phyloP scores from a whole-genome alignment of 164 flowering plant genomes.

The Vitis riparia region DNA sequence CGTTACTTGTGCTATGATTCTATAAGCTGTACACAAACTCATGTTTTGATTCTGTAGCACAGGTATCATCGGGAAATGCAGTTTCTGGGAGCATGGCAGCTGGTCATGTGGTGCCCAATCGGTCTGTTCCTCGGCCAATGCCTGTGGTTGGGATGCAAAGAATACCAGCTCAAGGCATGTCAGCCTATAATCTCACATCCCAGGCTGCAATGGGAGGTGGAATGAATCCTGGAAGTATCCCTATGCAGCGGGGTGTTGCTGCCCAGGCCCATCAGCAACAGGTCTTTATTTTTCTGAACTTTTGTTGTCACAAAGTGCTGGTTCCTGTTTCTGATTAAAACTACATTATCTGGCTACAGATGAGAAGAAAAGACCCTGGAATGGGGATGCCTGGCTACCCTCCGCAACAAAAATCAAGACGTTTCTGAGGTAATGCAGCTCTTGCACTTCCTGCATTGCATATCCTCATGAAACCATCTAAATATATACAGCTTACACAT shows the following conservation, averaged over 20 bases:
- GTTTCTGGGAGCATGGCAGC: constrained; percentile 65
- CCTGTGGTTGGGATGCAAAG: constrained; percentile 73
- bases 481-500: no score
- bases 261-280: constrained; percentile 79
- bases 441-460: background rate
- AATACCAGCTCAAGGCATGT: constrained; percentile 73
- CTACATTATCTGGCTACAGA: constrained; percentile 30
- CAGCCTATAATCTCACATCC: constrained; percentile 73
- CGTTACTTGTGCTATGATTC: background rate
- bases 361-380: constrained; percentile 87
- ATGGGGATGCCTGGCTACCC: constrained; percentile 89
- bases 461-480: no score
- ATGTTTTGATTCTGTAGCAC: constrained; percentile 9
- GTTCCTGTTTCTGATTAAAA: constrained; percentile 7
- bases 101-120: constrained; percentile 51
- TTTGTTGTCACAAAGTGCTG: background rate
- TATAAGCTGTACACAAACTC: background rate
- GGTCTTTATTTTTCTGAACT: constrained; percentile 20
- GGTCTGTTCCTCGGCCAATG: constrained; percentile 75
- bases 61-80: constrained; percentile 69
- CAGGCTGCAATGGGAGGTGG: constrained; percentile 81
- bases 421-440: constrained; percentile 46
- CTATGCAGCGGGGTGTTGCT: constrained; percentile 76
- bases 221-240: constrained; percentile 78
- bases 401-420: constrained; percentile 76